phyloP scores from a whole-genome alignment of 1,284 basidiomycete species.

The Melampsora americana region DNA sequence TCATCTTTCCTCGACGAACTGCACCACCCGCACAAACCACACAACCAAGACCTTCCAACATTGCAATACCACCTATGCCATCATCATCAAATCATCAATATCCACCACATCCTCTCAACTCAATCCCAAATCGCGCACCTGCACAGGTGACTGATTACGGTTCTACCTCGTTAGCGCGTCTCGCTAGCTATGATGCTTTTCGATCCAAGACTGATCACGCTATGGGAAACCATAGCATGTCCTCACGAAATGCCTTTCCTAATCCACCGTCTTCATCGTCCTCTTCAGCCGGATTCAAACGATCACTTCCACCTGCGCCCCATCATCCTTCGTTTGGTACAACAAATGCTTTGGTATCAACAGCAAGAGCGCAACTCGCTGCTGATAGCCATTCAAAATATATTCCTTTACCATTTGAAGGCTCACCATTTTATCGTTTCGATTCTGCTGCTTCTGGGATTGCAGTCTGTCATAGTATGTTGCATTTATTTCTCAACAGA shows the following conservation, averaged over 20 bases:
- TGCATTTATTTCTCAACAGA: neutral
- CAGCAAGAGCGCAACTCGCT: neutral
- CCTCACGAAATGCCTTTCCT: conserved; percentile 7
- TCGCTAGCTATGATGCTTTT: neutral
- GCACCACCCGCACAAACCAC: neutral
- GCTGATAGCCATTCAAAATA: neutral
- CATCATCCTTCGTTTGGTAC: neutral
- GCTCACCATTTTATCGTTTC: conserved; percentile 30
- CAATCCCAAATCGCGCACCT: conserved; percentile 6
- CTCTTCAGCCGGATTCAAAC: neutral
- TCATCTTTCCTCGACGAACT: conserved; percentile 10
- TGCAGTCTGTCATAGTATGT: conserved; percentile 26
- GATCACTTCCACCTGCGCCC: neutral
- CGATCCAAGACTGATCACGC: conserved; percentile 20
- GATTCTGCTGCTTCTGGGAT: conserved; percentile 33
- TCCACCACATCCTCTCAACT: neutral
- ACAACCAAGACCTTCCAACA: too few relatives aligned
- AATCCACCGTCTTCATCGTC: neutral
- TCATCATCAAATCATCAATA: neutral
- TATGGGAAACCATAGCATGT: conserved; percentile 13
- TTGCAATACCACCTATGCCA: neutral
- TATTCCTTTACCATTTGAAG: conserved; percentile 18
- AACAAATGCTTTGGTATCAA: neutral
- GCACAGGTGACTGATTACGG: conserved; percentile 16
- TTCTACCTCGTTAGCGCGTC: conserved; percentile 19